A percentile compares a stretch with the other conserved stretches of the same genome.
Evolutionary conservation across 495 filamentous ascomycete genomes (phyloP).

Genomic region (Hypoxylon lienhwacheense): DNA sequence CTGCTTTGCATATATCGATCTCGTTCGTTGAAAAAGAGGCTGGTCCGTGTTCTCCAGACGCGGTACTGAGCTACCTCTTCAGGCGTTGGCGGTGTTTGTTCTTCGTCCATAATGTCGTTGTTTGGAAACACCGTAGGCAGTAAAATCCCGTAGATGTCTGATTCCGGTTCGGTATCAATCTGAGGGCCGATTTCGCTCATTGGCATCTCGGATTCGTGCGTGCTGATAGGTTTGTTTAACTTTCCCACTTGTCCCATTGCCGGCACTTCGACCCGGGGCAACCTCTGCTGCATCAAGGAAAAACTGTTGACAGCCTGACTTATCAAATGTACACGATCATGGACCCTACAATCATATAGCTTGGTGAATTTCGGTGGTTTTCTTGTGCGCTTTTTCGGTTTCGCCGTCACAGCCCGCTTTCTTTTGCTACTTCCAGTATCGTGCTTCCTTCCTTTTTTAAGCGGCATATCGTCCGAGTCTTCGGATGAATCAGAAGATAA

Average conservation of each 20-base stretch:
- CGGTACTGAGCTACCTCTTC: conserved; percentile 17
- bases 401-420: conserved; percentile 1
- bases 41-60: conserved; percentile 6
- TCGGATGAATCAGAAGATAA: background rate
- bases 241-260: conserved; percentile 1
- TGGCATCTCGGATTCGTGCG: background rate
- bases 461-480: background rate
- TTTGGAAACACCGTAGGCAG: conserved; percentile 10
- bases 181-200: conserved; percentile 2
- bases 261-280: conserved; percentile 19
- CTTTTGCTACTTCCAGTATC: conserved; percentile 5
- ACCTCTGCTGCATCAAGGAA: conserved; percentile 20
- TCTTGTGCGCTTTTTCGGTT: conserved; percentile 9
- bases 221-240: background rate
- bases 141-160: conserved; percentile 1
- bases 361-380: conserved; percentile 16
- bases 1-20: conserved; percentile 24
- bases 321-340: conserved; percentile 20
- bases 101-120: background rate
- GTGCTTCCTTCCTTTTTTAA: background rate
- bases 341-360: conserved; percentile 21
- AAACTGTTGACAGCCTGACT: conserved; percentile 14
- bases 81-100: background rate
- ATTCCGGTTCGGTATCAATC: no score
- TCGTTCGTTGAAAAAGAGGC: conserved; percentile 16